phyloP scores from a whole-genome alignment of 176 grass and related monocot genomes.

The Phyllostachys edulis region DNA sequence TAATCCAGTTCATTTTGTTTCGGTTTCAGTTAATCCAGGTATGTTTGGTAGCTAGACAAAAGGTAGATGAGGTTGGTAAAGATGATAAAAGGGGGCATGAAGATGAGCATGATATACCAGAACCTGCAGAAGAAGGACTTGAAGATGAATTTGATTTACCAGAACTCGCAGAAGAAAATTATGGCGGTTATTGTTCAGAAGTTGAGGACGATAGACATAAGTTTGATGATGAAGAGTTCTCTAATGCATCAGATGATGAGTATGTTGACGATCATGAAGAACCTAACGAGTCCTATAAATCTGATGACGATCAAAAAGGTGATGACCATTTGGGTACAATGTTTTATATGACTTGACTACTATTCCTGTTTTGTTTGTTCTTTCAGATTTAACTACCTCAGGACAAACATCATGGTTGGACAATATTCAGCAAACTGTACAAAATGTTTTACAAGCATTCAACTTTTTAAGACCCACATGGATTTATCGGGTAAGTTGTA shows the following conservation, averaged over 20 bases:
- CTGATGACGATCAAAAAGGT: constrained; percentile 63
- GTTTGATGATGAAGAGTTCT: constrained; percentile 56
- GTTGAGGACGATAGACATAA: constrained; percentile 75
- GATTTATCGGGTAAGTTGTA: constrained; percentile 72
- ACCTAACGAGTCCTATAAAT: constrained; percentile 43
- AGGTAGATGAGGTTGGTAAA: constrained; percentile 45
- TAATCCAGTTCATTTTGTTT: too few species aligned
- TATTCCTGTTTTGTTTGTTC: constrained; percentile 27
- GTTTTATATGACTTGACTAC: constrained; percentile 22
- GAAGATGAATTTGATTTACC: constrained; percentile 53
- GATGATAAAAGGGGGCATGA: constrained; percentile 45
- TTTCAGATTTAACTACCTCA: constrained; percentile 49
- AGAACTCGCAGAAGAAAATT: constrained; percentile 61
- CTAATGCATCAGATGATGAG: constrained; percentile 59
- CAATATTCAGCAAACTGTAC: constrained; percentile 85
- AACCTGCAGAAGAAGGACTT: constrained; percentile 50
- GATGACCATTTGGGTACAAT: constrained; percentile 68
- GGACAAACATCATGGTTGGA: constrained; percentile 72
- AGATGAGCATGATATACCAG: constrained; percentile 43
- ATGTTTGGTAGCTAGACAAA: too few species aligned
- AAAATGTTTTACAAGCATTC: constrained; percentile 82
- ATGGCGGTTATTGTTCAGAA: constrained; percentile 62
- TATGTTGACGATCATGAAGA: constrained; percentile 62
- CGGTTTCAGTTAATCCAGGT: too few species aligned
- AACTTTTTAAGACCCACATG: constrained; percentile 87